A percentile compares a stretch with the other conserved stretches of the same genome.
Conservation (phyloP, 352 stramenopile genomes). For the Pythium rishiriense region DNA sequence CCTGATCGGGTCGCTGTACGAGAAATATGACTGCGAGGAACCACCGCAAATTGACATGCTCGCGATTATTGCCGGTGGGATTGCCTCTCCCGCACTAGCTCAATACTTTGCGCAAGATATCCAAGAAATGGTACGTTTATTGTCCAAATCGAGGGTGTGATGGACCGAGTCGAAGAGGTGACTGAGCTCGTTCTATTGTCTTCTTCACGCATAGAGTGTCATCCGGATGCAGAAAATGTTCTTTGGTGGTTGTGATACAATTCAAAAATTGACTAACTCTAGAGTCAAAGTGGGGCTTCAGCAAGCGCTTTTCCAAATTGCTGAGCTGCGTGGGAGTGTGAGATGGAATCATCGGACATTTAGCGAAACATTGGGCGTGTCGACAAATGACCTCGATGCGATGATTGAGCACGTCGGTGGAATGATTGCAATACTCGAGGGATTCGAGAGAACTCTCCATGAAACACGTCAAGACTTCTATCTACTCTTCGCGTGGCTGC, state of each 20-base stretch:
- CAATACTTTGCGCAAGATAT: slow-evolving; percentile 86
- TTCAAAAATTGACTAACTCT: slow-evolving; percentile 11
- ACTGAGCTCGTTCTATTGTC: background rate
- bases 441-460: slow-evolving; percentile 41
- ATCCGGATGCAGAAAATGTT: slow-evolving; percentile 33
- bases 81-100: slow-evolving; percentile 58
- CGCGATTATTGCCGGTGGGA: slow-evolving; percentile 52
- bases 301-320: slow-evolving; percentile 18
- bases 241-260: slow-evolving; percentile 24
- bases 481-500: slow-evolving; percentile 64
- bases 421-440: slow-evolving; percentile 47
- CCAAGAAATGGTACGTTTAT: slow-evolving; percentile 60
- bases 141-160: background rate
- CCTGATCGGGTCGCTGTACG: slow-evolving; percentile 69
- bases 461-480: slow-evolving; percentile 64
- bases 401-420: slow-evolving; percentile 36
- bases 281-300: slow-evolving; percentile 21
- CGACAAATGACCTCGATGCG: slow-evolving; percentile 33
- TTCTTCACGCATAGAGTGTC: slow-evolving; percentile 12
- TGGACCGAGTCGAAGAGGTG: background rate
- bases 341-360: slow-evolving; percentile 48
- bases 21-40: slow-evolving; percentile 70
- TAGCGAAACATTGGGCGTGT: slow-evolving; percentile 39
- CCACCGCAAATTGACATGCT: slow-evolving; percentile 76
- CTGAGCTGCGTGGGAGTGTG: slow-evolving; percentile 36